Conservation (phyloP, 805 yeast genomes). For the Candida multigemmis region DNA sequence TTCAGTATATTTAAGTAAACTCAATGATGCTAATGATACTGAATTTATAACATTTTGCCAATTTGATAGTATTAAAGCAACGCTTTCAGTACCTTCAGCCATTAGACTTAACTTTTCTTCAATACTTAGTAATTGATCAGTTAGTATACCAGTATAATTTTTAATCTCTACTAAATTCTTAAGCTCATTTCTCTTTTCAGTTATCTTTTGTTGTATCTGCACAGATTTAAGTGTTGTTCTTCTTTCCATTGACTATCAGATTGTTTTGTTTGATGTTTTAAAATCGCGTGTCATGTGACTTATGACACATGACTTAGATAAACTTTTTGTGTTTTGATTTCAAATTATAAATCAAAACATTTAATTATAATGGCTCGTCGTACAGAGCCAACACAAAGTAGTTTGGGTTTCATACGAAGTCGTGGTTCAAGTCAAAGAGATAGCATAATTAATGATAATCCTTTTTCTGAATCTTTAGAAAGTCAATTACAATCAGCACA, state of each 20-base stretch:
- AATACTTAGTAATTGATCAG: constrained; percentile 38
- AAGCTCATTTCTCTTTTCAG: constrained; percentile 44
- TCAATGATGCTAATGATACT: constrained; percentile 49
- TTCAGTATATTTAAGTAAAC: constrained; percentile 35
- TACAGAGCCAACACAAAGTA: too few relatives aligned
- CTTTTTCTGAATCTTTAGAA: not conserved
- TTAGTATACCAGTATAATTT: constrained; percentile 34
- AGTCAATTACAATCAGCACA: not conserved
- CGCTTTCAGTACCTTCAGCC: constrained; percentile 52
- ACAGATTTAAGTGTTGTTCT: constrained; percentile 5
- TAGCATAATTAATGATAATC: too few relatives aligned
- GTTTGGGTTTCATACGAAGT: too few relatives aligned
- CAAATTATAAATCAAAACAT: too few relatives aligned
- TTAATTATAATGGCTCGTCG: too few relatives aligned
- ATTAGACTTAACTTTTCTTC: constrained; percentile 40
- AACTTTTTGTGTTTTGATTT: too few relatives aligned
- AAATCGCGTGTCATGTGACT: too few relatives aligned
- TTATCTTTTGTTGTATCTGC: constrained; percentile 17
- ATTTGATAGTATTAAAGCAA: constrained; percentile 48
- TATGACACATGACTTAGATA: too few relatives aligned
- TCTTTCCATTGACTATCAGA: too few relatives aligned
- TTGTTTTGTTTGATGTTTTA: too few relatives aligned
- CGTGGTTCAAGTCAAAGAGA: too few relatives aligned
- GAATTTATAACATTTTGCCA: constrained; percentile 59
- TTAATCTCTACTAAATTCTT: constrained; percentile 39